A percentile compares a stretch with the other conserved stretches of the same genome.
phyloP scores from a whole-genome alignment of 2,329 filamentous ascomycete species.

The Anisogramma anomala region DNA sequence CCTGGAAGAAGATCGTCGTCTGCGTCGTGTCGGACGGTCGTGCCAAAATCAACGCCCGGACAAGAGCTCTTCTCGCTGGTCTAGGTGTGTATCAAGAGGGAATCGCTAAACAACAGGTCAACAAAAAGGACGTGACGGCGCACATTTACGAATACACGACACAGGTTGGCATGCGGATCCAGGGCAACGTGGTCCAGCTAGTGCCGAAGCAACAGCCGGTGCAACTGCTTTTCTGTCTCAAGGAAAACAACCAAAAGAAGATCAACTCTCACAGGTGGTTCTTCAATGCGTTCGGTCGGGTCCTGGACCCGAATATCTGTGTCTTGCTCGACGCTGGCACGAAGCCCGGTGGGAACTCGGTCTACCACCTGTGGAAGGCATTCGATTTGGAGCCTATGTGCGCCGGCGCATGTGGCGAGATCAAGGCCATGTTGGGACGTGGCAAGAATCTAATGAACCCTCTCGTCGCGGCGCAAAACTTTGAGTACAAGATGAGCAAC shows the following conservation, averaged over 20 bases:
- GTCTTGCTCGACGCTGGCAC: constrained; percentile 94
- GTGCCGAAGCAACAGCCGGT: constrained; percentile 82
- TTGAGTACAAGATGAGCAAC: constrained; percentile 99
- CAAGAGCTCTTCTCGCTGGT: constrained; percentile 76
- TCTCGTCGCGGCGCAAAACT: constrained; percentile 91
- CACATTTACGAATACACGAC: constrained; percentile 96
- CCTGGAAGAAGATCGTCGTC: constrained; percentile 99
- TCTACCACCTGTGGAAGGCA: constrained; percentile 97
- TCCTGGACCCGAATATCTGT: constrained; percentile 91
- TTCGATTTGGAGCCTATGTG: constrained; percentile 98
- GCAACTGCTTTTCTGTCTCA: constrained; percentile 94
- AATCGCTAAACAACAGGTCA: constrained; percentile 96
- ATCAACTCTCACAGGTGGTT: constrained; percentile 99
- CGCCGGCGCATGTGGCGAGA: constrained; percentile 93
- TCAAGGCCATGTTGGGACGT: constrained; percentile 89
- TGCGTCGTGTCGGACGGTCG: constrained; percentile 95
- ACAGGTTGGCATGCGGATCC: constrained; percentile 76
- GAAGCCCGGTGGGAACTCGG: constrained; percentile 82
- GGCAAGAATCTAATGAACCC: constrained; percentile 88
- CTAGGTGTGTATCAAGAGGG: constrained; percentile 97
- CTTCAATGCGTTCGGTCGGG: constrained; percentile 89
- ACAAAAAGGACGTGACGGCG: constrained; percentile 87
- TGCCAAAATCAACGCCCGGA: constrained; percentile 90
- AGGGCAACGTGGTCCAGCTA: constrained; percentile 76
- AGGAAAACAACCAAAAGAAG: constrained; percentile 99